Base-by-base conservation (phyloP, 2,329 filamentous ascomycete genomes). In the Pezicula neosporulosa region DNA sequence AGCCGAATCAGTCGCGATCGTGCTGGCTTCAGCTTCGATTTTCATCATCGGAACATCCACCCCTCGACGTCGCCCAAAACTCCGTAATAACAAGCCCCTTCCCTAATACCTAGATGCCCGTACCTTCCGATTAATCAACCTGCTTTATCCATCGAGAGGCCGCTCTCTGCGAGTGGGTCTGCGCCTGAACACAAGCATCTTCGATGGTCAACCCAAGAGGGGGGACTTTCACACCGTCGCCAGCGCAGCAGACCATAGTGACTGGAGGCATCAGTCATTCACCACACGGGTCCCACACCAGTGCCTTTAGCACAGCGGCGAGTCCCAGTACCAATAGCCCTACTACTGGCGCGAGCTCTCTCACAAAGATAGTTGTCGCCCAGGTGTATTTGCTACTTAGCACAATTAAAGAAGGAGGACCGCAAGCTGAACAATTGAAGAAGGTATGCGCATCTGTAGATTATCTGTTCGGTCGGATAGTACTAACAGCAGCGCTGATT, bases 361-460 rank as follows among this genome's bases (percentile, higher is more conserved):
- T 97, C 63, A 88, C 88, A 55, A 97, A 95, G 74, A 94, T 99
- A 70, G 91, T 94, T 63, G 86, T 96, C 65, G 91, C 94, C 59
- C 94, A 99, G 77, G 85, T 97, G 60, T 96, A 94, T 74, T 85
- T 99, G 58, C 82, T 99, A 52, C 81, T 99, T 60, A 94, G 92
- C 74, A 91, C 90, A 33, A 87, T 97, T 68, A 97, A 94, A 71
- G 91, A 97, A 75, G 93, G 90, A 87, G 90, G 96, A 70, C 79
- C 86, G 60, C 92, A 96, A 74, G 86, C 85, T 66, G 90, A 95
- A 65, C 92, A 96, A 76, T 87, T 99, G 65, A 85, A 86, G 71
- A 96, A 95, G 82, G 91, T 95, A 77, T 68, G 81, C 48, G 16
- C 33, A 46, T 28, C 39, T 44, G 18, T 44, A 50, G 52, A 39